Percentiles rank a stretch among this genome's conserved stretches.
These are phyloP conservation scores for Cyclostephanos invisitatus DNA, from an alignment of 108 stramenopile species.

Conservation along the genomic window DNA sequence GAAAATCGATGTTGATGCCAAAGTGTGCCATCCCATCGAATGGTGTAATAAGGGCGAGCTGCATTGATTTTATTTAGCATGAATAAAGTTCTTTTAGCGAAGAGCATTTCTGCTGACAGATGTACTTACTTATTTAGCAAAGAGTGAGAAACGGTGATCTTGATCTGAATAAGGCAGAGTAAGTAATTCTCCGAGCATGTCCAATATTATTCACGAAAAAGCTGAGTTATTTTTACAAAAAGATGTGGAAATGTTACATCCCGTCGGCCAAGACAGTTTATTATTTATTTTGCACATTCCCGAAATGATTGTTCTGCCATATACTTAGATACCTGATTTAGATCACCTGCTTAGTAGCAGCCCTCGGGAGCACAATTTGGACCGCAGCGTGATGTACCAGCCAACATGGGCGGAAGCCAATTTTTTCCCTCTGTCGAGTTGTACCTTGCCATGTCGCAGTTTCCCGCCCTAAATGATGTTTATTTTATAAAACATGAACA, in stretches of 20 bases:
- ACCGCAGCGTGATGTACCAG: slow-evolving; percentile 16
- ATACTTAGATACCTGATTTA: neutral
- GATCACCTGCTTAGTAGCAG: slow-evolving; percentile 6
- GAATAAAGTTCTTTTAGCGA: no score
- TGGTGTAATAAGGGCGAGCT: slow-evolving; percentile 65
- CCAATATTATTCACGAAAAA: no score
- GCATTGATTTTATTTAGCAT: slow-evolving; percentile 26
- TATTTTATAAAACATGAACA: neutral
- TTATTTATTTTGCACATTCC: neutral
- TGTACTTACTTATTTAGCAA: no score
- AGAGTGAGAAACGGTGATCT: no score
- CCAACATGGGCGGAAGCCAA: slow-evolving; percentile 31
- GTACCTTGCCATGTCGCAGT: slow-evolving; percentile 30
- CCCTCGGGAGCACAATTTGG: slow-evolving; percentile 41
- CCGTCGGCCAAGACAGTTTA: neutral
- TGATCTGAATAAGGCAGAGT: no score
- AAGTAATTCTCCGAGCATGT: no score
- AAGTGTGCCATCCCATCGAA: slow-evolving; percentile 46
- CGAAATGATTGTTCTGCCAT: neutral
- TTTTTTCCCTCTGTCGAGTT: slow-evolving; percentile 20
- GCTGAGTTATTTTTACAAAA: no score
- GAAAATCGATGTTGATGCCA: slow-evolving; percentile 57
- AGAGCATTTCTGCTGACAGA: no score
- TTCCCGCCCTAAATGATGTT: slow-evolving; percentile 19
- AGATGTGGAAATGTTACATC: neutral